Evolutionary conservation across 345 rosid species (phyloP).

Genomic region (Syzygium aqueum): DNA sequence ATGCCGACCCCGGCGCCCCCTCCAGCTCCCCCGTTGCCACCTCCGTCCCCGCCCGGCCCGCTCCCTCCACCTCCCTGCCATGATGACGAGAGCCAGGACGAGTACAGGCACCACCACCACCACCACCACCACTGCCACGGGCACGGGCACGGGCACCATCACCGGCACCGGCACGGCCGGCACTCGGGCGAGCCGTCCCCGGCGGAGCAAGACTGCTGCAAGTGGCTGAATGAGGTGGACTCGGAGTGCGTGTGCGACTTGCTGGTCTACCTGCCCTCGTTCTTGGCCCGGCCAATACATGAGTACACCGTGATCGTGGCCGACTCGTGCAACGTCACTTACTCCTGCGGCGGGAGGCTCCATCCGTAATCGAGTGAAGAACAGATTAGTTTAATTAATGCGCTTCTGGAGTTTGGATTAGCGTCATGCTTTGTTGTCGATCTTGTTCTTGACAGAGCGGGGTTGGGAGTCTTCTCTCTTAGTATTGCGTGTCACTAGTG

Average conservation of each 20-base stretch:
- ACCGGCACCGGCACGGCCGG: slow-evolving; percentile 9
- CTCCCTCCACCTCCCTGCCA: not conserved
- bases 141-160: slow-evolving; percentile 7
- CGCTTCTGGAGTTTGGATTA: not conserved
- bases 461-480: not conserved
- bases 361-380: slow-evolving; percentile 6
- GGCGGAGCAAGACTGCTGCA: slow-evolving; percentile 51
- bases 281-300: slow-evolving; percentile 62
- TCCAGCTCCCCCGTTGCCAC: slow-evolving; percentile 14
- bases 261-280: slow-evolving; percentile 60
- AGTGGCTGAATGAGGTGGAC: slow-evolving; percentile 67
- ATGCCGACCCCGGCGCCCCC: slow-evolving; percentile 17
- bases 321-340: slow-evolving; percentile 49
- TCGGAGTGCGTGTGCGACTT: slow-evolving; percentile 67
- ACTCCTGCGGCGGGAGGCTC: slow-evolving; percentile 41
- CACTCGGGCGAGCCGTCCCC: slow-evolving; percentile 9
- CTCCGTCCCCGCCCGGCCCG: slow-evolving; percentile 3
- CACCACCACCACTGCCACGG: not conserved
- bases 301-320: slow-evolving; percentile 38
- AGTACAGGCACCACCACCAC: not conserved
- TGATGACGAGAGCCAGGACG: not conserved
- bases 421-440: not conserved
- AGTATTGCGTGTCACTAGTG: not conserved
- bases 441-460: not conserved
- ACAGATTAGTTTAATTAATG: not conserved